Evolutionary conservation across 306 rosid genomes (phyloP).

Genomic region (Sphenostylis stenocarpa): DNA sequence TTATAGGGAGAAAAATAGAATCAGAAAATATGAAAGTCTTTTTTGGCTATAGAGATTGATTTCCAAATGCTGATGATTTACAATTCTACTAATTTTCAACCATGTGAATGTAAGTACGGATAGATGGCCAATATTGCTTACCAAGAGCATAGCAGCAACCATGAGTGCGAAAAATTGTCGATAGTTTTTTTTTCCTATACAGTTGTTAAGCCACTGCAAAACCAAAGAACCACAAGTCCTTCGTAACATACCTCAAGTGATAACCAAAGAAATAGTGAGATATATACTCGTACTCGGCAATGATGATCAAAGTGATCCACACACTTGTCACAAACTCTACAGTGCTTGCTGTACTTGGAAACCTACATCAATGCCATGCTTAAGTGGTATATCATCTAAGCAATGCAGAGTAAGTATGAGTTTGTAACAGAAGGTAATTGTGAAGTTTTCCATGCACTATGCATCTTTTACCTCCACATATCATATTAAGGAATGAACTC

Average conservation of each 20-base stretch:
- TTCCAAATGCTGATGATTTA: not conserved
- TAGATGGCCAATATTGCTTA: slow-evolving; percentile 51
- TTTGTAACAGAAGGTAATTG: not conserved
- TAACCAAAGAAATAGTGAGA: not conserved
- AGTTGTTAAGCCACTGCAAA: slow-evolving; percentile 93
- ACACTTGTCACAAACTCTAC: slow-evolving; percentile 88
- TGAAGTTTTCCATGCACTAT: not conserved
- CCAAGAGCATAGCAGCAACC: slow-evolving; percentile 86
- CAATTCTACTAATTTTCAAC: too few species aligned
- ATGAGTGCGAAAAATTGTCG: slow-evolving; percentile 79
- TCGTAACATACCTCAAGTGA: slow-evolving; percentile 27
- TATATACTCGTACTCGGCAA: slow-evolving; percentile 67
- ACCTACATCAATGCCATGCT: slow-evolving; percentile 52
- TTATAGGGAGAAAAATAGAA: not conserved
- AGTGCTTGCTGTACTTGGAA: slow-evolving; percentile 87
- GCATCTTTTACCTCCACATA: not conserved
- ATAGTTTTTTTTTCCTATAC: slow-evolving; percentile 78
- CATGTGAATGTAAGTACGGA: not conserved
- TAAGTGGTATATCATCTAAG: not conserved
- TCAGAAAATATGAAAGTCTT: not conserved
- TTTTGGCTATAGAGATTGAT: not conserved
- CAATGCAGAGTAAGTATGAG: not conserved
- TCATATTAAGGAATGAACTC: not conserved
- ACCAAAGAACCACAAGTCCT: not conserved
- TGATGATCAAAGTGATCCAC: slow-evolving; percentile 93